phyloP scores from a whole-genome alignment of 805 yeast genomes.

The Teunomyces tritomae region DNA sequence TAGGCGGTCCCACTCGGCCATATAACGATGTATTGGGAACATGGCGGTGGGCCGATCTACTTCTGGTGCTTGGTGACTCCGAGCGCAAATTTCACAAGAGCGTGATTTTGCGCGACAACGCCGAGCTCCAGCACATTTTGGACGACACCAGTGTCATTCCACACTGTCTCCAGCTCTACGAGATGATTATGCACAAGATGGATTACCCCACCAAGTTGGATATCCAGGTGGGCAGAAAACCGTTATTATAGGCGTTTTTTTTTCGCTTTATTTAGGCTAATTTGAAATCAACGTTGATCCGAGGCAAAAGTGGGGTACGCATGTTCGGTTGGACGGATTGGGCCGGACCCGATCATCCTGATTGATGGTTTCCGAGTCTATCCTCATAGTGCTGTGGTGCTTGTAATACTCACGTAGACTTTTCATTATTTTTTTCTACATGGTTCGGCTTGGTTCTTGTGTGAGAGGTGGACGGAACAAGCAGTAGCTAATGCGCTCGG shows the following conservation, averaged over 20 bases:
- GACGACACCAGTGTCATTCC: not conserved
- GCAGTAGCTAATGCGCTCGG: no score
- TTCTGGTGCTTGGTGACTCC: slow-evolving; percentile 60
- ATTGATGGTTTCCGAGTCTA: no score
- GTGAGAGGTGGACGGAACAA: no score
- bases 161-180: slow-evolving; percentile 22
- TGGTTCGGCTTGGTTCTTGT: no score
- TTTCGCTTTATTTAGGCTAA: not conserved
- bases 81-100: slow-evolving; percentile 20
- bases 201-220: slow-evolving; percentile 26
- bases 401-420: no score
- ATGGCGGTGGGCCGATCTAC: slow-evolving; percentile 79
- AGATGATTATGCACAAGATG: slow-evolving; percentile 24
- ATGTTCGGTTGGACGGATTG: not conserved
- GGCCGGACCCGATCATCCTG: no score
- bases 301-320: slow-evolving; percentile 2
- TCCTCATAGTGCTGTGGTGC: no score
- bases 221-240: slow-evolving; percentile 2
- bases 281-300: not conserved
- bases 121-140: slow-evolving; percentile 19
- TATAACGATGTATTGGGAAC: slow-evolving; percentile 80
- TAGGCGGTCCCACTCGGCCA: slow-evolving; percentile 70
- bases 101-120: slow-evolving; percentile 15
- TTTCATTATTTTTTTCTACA: no score
- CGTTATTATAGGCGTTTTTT: not conserved